Evolutionary conservation across 169 alveolate genomes (phyloP), one percentile per base, ranked within the genome.

Genomic region (Babesia bigemina): DNA sequence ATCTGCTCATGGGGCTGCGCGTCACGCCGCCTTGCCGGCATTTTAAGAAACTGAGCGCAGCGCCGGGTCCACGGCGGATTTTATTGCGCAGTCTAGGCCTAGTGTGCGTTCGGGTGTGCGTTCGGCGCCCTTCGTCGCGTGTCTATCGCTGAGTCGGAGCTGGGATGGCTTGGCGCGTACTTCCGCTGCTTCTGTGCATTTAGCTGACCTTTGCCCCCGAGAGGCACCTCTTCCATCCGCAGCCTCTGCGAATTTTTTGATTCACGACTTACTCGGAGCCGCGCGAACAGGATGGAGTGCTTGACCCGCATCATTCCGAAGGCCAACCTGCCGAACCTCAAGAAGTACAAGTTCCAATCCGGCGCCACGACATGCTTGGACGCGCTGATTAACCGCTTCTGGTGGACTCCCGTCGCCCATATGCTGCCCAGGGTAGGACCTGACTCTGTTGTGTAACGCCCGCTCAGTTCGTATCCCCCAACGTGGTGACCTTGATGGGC

Each of bases 381-480:
- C 75, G 26, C 21, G 28, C 29, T 83, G 22, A 12, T 83, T 44
- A 36, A 22, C 33, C 21, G 26, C 13, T 45, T 65, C n/a, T 70
- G 75, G 72, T 83, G 85, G 85, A 57, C 49, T 19, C 86, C 86
- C 17, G 24, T 73, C 39, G 66, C 72, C 0, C 2, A 55, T 0
- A 8, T 61, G 24, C 28, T 83, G 42, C 90, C 90, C 36, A 53
- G 45, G 49, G 90, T 83, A 67, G n/a, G 86, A 4, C 6, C 39
- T 71, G n/a, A 4, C 11, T 24, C n/a, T 24, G 55, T 16, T 63
- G 22, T 4, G 29, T 19, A 33, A 58, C 13, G 16, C 3, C 42
- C 24, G 24, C 24, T 19, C 57, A 83, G 85, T 83, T 69, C 81
- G 24, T 75, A 12, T 48, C 79, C 21, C 86, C 90, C 0, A 67